A percentile compares a stretch with the other conserved stretches of the same genome.
Conservation (phyloP, 805 yeast genomes). For the Saccharomycopsis guyanensis region DNA sequence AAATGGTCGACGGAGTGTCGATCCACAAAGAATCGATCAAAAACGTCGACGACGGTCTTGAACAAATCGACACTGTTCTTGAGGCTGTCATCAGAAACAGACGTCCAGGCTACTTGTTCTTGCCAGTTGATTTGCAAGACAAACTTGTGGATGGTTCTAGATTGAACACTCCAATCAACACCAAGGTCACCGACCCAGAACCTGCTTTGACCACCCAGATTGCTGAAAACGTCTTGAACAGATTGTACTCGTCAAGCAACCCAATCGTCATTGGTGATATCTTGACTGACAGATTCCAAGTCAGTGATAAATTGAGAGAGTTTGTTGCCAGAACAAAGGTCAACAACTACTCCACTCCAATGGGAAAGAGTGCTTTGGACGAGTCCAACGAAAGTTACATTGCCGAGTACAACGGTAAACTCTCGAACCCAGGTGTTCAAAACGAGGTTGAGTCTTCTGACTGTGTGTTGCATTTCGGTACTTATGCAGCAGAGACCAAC, state of each 20-base stretch:
- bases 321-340: conserved; percentile 43
- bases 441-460: conserved; percentile 51
- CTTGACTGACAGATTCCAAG: conserved; percentile 54
- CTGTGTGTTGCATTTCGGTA: conserved; percentile 63
- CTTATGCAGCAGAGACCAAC: conserved; percentile 58
- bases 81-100: conserved; percentile 44
- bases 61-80: conserved; percentile 64
- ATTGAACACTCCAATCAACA: conserved; percentile 30
- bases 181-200: conserved; percentile 22
- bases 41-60: conserved; percentile 40
- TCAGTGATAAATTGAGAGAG: conserved; percentile 33
- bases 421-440: conserved; percentile 41
- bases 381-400: conserved; percentile 58
- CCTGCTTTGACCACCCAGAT: conserved; percentile 29
- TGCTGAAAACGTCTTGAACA: conserved; percentile 38
- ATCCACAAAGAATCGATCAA: conserved; percentile 47
- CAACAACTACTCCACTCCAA: conserved; percentile 52
- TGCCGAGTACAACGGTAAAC: conserved; percentile 67
- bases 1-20: conserved; percentile 51
- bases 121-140: conserved; percentile 67
- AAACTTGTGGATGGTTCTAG: conserved; percentile 31
- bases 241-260: conserved; percentile 41
- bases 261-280: conserved; percentile 72
- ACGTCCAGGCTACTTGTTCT: conserved; percentile 75
- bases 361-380: conserved; percentile 68